Percentiles rank a stretch among this genome's conserved stretches.
Evolutionary conservation across 306 rosid species (phyloP).

Genomic region (Betula pendula): DNA sequence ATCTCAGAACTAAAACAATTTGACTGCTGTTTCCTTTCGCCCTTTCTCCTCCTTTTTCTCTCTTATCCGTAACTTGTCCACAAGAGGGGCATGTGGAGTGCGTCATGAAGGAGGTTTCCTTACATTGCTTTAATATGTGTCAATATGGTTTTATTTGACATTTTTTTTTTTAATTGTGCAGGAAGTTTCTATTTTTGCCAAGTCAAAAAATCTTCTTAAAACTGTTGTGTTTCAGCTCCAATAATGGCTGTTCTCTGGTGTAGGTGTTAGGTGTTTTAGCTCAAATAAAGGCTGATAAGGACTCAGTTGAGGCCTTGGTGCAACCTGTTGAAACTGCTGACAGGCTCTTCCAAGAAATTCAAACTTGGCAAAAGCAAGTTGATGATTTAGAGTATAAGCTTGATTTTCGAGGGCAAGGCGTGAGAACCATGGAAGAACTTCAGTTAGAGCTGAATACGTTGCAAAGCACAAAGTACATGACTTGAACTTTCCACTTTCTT

Average conservation of each 20-base stretch:
- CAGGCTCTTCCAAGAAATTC: constrained; percentile 64
- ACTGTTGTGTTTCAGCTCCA: not conserved
- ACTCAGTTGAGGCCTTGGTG: constrained; percentile 59
- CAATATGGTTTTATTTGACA: not conserved
- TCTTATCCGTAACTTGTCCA: not conserved
- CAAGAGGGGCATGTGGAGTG: not conserved
- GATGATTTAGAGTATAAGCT: constrained; percentile 75
- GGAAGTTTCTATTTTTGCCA: not conserved
- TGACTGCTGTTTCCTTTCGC: too few relatives aligned
- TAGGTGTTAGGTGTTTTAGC: constrained; percentile 82
- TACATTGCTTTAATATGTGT: not conserved
- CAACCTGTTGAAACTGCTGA: constrained; percentile 79
- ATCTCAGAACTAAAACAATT: not conserved
- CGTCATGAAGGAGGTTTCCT: not conserved
- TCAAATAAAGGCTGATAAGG: constrained; percentile 79
- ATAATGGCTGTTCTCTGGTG: constrained; percentile 11
- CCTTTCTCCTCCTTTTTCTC: not conserved
- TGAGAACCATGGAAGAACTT: constrained; percentile 69
- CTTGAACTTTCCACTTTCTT: constrained; percentile 16
- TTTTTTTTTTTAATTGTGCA: not conserved
- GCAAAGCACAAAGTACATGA: constrained; percentile 62
- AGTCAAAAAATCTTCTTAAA: not conserved
- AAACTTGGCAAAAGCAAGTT: constrained; percentile 55
- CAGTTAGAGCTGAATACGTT: constrained; percentile 64
- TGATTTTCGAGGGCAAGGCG: constrained; percentile 67